These are phyloP conservation scores for Hypoxylon sp. DNA, from an alignment of 2,329 filamentous ascomycete species.

Conservation along the genomic window DNA sequence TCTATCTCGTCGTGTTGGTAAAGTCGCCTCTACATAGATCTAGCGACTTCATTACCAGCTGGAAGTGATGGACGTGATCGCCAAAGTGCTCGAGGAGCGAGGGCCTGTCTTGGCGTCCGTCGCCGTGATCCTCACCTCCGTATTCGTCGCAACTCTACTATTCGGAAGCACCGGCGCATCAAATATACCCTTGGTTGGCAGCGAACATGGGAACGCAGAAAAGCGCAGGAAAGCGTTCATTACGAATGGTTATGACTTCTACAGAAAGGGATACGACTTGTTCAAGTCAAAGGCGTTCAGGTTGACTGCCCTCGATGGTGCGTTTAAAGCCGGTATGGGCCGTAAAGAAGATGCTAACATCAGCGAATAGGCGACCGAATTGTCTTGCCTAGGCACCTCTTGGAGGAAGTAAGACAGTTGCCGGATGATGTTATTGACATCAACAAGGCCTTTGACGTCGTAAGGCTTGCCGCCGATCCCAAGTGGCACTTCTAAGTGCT, in stretches of 20 bases:
- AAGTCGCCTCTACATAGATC: neutral
- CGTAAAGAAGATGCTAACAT: slow-evolving; percentile 7
- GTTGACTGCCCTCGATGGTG: slow-evolving; percentile 48
- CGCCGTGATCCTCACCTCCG: slow-evolving; percentile 31
- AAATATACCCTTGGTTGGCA: slow-evolving; percentile 45
- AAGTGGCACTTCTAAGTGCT: slow-evolving; percentile 3
- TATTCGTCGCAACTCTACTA: slow-evolving; percentile 30
- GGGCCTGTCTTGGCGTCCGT: slow-evolving; percentile 37
- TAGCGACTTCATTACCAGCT: neutral
- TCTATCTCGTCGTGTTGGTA: neutral
- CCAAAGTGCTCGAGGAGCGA: slow-evolving; percentile 35
- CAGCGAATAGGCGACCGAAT: slow-evolving; percentile 49
- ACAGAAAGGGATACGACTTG: slow-evolving; percentile 46
- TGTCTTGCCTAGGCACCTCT: slow-evolving; percentile 48
- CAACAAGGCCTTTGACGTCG: slow-evolving; percentile 44
- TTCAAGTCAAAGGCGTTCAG: slow-evolving; percentile 45
- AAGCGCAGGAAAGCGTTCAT: slow-evolving; percentile 48
- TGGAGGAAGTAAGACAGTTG: slow-evolving; percentile 51
- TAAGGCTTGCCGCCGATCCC: slow-evolving; percentile 7
- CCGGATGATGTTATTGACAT: slow-evolving; percentile 53
- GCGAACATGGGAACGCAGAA: slow-evolving; percentile 42
- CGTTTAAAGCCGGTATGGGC: neutral
- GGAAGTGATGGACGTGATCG: slow-evolving; percentile 33
- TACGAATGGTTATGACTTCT: slow-evolving; percentile 41
- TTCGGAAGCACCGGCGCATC: slow-evolving; percentile 41